Percentiles rank a stretch among this genome's conserved stretches.
These are phyloP conservation scores for Tilletia setariae DNA, from an alignment of 1,284 basidiomycete species.

Conservation along the genomic window DNA sequence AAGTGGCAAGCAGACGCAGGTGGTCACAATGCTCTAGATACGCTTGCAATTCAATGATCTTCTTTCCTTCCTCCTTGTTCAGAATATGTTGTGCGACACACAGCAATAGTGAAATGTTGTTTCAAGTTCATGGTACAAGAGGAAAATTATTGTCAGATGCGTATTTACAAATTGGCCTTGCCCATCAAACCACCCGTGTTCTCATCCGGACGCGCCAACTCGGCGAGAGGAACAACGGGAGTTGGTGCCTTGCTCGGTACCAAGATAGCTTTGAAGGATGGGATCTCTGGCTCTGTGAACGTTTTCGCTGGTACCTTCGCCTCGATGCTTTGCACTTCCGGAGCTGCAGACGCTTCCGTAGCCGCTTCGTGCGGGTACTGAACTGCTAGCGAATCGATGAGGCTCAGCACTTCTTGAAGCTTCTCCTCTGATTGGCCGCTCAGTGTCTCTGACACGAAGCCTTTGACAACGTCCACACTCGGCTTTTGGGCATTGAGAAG, in stretches of 20 bases:
- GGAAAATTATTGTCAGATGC: background rate
- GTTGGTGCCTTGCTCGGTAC: slow-evolving; percentile 56
- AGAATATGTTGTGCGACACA: too few relatives aligned
- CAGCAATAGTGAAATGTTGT: too few relatives aligned
- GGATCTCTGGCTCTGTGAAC: slow-evolving; percentile 64
- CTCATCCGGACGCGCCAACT: slow-evolving; percentile 15
- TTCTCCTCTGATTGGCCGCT: slow-evolving; percentile 57
- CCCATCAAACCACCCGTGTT: slow-evolving; percentile 11
- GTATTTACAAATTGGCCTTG: slow-evolving; percentile 10
- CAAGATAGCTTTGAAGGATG: slow-evolving; percentile 68
- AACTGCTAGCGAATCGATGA: slow-evolving; percentile 65
- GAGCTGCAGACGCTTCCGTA: slow-evolving; percentile 55
- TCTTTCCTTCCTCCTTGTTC: too few relatives aligned
- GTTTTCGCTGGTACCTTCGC: slow-evolving; percentile 48
- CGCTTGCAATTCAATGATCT: too few relatives aligned
- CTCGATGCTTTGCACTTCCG: slow-evolving; percentile 7
- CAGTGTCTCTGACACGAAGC: slow-evolving; percentile 38
- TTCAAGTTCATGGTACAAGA: slow-evolving; percentile 8
- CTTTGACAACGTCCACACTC: slow-evolving; percentile 49
- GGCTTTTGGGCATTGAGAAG: slow-evolving; percentile 61
- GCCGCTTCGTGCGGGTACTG: slow-evolving; percentile 56
- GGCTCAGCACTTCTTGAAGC: slow-evolving; percentile 59
- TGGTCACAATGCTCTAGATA: too few relatives aligned
- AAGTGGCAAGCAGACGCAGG: background rate
- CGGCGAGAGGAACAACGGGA: slow-evolving; percentile 50